Evolutionary conservation across 768 basidiomycete species (phyloP).

Genomic region (Tylopilus plumbeoviolaceoides): DNA sequence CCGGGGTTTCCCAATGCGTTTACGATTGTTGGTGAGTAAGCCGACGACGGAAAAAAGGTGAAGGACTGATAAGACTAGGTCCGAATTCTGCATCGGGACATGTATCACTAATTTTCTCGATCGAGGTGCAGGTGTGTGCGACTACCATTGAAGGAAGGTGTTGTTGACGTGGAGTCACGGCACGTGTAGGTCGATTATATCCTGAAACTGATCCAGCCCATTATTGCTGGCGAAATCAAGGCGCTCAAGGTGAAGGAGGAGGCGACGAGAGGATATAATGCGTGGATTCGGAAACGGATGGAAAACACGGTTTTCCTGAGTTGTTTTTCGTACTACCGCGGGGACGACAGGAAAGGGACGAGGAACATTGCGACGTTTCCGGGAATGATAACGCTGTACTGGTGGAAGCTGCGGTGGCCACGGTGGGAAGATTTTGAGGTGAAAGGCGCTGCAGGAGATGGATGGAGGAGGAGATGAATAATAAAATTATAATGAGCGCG

Average conservation of each 20-base stretch:
- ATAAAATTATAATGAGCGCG: not conserved
- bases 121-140: not conserved
- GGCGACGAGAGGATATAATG: constrained; percentile 18
- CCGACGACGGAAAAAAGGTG: not conserved
- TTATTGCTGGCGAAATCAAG: not conserved
- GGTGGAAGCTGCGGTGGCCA: too few species aligned
- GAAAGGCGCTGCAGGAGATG: constrained; percentile 1
- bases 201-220: constrained; percentile 1
- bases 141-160: not conserved
- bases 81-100: not conserved
- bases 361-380: not conserved
- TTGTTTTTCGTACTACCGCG: not conserved
- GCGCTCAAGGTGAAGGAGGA: not conserved
- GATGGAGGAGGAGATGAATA: not conserved
- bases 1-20: not conserved
- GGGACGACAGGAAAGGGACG: not conserved
- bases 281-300: not conserved
- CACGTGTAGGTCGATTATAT: not conserved
- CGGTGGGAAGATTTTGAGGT: too few species aligned
- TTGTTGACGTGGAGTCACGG: constrained; percentile 1
- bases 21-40: not conserved
- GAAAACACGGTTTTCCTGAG: constrained; percentile 29
- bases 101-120: not conserved
- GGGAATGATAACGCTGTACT: not conserved
- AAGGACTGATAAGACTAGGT: not conserved